phyloP scores from a whole-genome alignment of 78 protist genomes.

The Dictyostelium capitatum region DNA sequence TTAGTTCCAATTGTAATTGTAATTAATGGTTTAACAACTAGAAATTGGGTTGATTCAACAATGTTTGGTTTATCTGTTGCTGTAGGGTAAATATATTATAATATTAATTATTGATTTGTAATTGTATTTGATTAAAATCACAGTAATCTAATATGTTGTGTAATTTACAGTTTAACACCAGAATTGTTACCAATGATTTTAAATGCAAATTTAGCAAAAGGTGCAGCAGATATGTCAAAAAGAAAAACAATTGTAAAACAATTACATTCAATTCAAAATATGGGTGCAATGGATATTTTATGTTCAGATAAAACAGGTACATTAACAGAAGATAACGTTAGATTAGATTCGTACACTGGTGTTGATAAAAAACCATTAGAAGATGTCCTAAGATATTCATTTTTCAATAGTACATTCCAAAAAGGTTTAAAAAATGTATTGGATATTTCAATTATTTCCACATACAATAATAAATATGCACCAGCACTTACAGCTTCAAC shows the following conservation, averaged over 20 bases:
- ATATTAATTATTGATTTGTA: background rate
- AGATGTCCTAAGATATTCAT: constrained; percentile 43
- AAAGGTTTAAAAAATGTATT: constrained; percentile 75
- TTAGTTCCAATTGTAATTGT: constrained; percentile 72
- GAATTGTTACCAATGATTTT: constrained; percentile 80
- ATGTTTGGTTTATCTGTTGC: constrained; percentile 81
- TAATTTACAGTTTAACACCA: constrained; percentile 43
- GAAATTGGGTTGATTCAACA: constrained; percentile 54
- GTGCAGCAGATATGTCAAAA: constrained; percentile 78
- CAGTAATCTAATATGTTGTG: no score
- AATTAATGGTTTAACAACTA: constrained; percentile 64
- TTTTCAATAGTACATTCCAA: constrained; percentile 50
- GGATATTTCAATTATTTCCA: constrained; percentile 62
- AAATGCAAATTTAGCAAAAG: constrained; percentile 78
- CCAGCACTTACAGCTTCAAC: background rate
- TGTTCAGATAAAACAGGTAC: constrained; percentile 83
- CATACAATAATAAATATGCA: constrained; percentile 13
- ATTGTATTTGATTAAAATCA: background rate
- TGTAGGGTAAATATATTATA: constrained; percentile 29
- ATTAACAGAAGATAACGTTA: constrained; percentile 76
- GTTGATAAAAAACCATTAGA: constrained; percentile 7
- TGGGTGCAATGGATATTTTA: constrained; percentile 81
- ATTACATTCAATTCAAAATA: constrained; percentile 78
- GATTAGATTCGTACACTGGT: constrained; percentile 29
- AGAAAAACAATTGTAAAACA: constrained; percentile 76